These are phyloP conservation scores for Aspergillus sp. DNA, from an alignment of 2,329 filamentous ascomycete genomes.

Conservation along the genomic window DNA sequence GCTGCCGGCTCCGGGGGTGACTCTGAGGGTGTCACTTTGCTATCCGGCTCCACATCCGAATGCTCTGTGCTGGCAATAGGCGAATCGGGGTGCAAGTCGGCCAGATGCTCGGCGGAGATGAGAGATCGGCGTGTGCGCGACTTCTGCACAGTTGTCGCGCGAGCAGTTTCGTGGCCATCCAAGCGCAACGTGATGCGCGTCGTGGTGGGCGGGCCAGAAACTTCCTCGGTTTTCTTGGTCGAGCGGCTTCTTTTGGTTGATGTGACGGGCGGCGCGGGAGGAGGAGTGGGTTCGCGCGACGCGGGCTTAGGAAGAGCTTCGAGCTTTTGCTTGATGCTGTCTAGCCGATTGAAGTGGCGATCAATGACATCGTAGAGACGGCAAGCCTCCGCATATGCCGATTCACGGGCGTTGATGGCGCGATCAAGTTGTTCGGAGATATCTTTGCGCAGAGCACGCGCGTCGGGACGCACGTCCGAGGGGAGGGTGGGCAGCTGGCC, in stretches of 20 bases:
- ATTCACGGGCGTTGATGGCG: constrained; percentile 58
- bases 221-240: constrained; percentile 41
- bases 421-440: constrained; percentile 59
- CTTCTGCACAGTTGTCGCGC: constrained; percentile 30
- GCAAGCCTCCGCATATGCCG: constrained; percentile 57
- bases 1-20: constrained; percentile 20
- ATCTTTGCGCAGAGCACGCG: constrained; percentile 54
- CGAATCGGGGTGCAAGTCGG: constrained; percentile 45
- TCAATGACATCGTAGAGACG: constrained; percentile 60
- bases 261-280: constrained; percentile 30
- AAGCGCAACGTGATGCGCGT: constrained; percentile 47
- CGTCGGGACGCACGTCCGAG: constrained; percentile 52
- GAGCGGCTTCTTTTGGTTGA: constrained; percentile 42
- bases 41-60: constrained; percentile 43
- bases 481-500: constrained; percentile 54
- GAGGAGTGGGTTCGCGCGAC: constrained; percentile 61
- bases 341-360: constrained; percentile 58
- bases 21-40: constrained; percentile 27
- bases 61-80: constrained; percentile 51
- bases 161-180: constrained; percentile 30
- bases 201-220: constrained; percentile 25
- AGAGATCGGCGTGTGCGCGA: constrained; percentile 41
- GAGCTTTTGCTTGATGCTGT: constrained; percentile 62
- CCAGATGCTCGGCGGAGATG: constrained; percentile 38
- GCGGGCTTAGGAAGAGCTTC: constrained; percentile 62